Conservation (phyloP, 208 protist genomes). For the Leishmania tarentolae region DNA sequence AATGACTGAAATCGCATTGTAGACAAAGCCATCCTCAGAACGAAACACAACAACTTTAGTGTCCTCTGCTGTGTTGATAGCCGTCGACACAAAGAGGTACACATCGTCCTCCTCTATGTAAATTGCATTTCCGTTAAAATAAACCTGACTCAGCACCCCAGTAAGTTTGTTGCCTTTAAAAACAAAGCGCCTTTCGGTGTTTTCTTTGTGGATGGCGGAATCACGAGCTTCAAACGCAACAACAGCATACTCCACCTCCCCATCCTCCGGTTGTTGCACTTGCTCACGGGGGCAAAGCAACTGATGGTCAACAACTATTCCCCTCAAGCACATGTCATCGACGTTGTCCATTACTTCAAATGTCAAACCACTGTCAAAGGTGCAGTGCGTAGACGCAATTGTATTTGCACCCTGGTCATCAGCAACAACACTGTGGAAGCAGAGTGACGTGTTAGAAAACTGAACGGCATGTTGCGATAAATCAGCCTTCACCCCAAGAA, state of each 20-base stretch:
- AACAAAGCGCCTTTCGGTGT: constrained; percentile 16
- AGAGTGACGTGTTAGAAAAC: constrained; percentile 42
- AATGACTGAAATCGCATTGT: constrained; percentile 20
- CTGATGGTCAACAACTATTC: constrained; percentile 45
- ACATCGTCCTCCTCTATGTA: constrained; percentile 35
- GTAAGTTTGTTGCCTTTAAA: constrained; percentile 26
- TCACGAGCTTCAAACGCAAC: constrained; percentile 7
- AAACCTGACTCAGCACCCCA: constrained; percentile 34
- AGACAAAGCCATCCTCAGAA: constrained; percentile 49
- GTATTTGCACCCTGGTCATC: constrained; percentile 8
- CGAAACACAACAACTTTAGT: constrained; percentile 25
- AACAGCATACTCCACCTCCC: constrained; percentile 18
- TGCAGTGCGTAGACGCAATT: constrained; percentile 30
- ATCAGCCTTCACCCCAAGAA: constrained; percentile 3
- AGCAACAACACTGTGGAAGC: constrained; percentile 25
- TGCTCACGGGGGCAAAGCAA: constrained; percentile 52
- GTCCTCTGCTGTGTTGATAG: constrained; percentile 29
- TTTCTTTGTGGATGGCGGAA: constrained; percentile 10
- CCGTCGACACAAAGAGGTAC: constrained; percentile 54
- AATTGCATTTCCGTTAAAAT: constrained; percentile 52
- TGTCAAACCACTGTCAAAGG: constrained; percentile 51
- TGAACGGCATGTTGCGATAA: constrained; percentile 31
- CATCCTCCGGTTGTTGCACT: constrained; percentile 21
- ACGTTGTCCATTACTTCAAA: constrained; percentile 34
- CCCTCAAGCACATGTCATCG: constrained; percentile 51